phyloP scores from a whole-genome alignment of 306 rosid species.

The Amphicarpaea edgeworthii region DNA sequence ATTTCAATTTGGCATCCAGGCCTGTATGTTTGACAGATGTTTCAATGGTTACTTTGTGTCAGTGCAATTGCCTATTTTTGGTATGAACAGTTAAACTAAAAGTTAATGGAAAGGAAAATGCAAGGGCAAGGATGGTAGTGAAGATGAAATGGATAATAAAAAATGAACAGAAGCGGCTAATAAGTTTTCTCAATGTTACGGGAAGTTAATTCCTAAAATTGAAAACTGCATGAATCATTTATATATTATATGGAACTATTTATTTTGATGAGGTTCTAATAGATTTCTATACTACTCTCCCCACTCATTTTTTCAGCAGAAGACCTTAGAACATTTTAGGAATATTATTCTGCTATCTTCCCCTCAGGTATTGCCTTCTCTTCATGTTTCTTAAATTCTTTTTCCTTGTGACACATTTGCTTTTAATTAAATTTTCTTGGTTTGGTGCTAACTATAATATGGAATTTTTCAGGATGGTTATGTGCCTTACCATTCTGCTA shows the following conservation, averaged over 20 bases:
- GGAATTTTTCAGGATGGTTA: constrained; percentile 78
- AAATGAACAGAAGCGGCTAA: neutral
- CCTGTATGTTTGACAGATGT: neutral
- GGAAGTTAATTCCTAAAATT: constrained; percentile 15
- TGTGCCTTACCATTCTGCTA: constrained; percentile 95
- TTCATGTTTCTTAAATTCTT: constrained; percentile 18
- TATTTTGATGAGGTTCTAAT: constrained; percentile 39
- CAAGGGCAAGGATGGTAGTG: constrained; percentile 9
- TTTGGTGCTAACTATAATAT: constrained; percentile 44
- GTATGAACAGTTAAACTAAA: neutral
- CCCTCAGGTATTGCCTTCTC: constrained; percentile 77
- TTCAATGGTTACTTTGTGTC: constrained; percentile 14
- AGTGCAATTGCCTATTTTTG: neutral
- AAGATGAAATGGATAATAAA: constrained; percentile 21
- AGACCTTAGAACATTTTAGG: constrained; percentile 82
- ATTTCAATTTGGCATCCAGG: neutral
- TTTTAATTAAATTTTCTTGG: constrained; percentile 12
- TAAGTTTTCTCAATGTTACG: constrained; percentile 1
- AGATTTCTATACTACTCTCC: constrained; percentile 30
- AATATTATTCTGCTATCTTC: constrained; percentile 86
- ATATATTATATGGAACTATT: constrained; percentile 1
- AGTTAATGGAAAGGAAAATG: neutral
- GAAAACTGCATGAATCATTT: constrained; percentile 17
- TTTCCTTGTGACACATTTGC: constrained; percentile 5
- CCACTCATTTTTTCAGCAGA: constrained; percentile 70